Evolutionary conservation across 306 rosid genomes (phyloP).

Genomic region (Malus asiatica): DNA sequence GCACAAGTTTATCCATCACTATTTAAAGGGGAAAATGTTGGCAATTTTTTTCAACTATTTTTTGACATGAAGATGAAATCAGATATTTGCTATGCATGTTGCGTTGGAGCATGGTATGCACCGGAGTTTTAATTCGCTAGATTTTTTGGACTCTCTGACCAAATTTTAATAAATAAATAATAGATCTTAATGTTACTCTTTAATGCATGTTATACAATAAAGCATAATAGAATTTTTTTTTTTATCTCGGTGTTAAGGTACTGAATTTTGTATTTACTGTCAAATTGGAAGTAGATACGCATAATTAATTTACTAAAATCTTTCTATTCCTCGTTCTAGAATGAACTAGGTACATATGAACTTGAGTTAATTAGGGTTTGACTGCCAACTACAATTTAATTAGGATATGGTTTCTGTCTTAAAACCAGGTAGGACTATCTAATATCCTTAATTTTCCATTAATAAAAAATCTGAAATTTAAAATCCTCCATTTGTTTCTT

Average conservation of each 20-base stretch:
- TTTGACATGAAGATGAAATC: neutral
- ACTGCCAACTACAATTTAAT: neutral
- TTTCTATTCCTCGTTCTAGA: neutral
- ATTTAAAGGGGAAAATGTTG: neutral
- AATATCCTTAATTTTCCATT: neutral
- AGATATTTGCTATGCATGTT: neutral
- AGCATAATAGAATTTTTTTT: no score
- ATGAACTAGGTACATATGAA: neutral
- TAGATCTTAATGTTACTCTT: no score
- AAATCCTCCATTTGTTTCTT: neutral
- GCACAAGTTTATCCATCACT: neutral
- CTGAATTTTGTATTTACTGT: neutral
- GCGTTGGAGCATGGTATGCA: neutral
- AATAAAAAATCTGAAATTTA: neutral
- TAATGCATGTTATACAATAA: no score
- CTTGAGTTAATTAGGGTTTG: neutral
- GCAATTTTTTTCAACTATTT: neutral
- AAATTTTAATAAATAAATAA: no score
- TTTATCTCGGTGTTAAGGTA: neutral
- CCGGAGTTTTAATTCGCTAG: neutral
- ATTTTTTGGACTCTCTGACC: no score
- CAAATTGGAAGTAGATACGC: neutral
- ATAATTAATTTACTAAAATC: neutral
- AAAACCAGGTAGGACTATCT: neutral
- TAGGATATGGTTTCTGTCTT: neutral